These are phyloP conservation scores for Exophiala aquamarina DNA, from an alignment of 2,329 filamentous ascomycete genomes.

Conservation along the genomic window DNA sequence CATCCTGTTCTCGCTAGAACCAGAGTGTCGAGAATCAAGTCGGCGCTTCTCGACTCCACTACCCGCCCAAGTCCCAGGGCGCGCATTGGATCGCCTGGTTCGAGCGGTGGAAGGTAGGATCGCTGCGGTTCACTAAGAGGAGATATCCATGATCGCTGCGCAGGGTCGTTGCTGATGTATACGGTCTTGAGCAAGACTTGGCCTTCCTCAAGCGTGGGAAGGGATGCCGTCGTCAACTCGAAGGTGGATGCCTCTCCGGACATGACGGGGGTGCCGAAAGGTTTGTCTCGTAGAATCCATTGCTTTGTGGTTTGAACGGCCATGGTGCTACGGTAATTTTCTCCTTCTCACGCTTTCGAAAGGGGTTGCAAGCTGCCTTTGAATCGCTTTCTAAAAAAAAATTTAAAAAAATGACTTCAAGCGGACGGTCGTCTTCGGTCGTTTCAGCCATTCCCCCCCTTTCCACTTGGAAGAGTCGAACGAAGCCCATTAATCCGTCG, in stretches of 20 bases:
- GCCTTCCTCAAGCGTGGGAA: slow-evolving; percentile 31
- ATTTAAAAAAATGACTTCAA: no score
- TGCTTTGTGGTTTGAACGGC: no score
- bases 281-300: slow-evolving; percentile 16
- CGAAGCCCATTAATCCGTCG: no score
- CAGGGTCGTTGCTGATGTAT: slow-evolving; percentile 55
- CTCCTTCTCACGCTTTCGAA: no score
- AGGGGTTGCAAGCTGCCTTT: no score
- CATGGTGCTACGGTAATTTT: no score
- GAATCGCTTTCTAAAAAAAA: no score
- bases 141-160: slow-evolving; percentile 53
- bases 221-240: slow-evolving; percentile 4
- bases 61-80: slow-evolving; percentile 38
- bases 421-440: no score
- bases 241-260: slow-evolving; percentile 12
- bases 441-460: no score
- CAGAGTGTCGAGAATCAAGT: slow-evolving; percentile 35
- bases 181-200: slow-evolving; percentile 48
- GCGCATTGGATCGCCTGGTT: slow-evolving; percentile 40
- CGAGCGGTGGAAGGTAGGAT: slow-evolving; percentile 49
- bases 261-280: slow-evolving; percentile 9
- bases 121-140: slow-evolving; percentile 35
- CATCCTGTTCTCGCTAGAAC: slow-evolving; percentile 35
- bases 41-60: slow-evolving; percentile 33
- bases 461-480: no score